Conservation (phyloP, 2,329 filamentous ascomycete species). For the Fusarium sp. region DNA sequence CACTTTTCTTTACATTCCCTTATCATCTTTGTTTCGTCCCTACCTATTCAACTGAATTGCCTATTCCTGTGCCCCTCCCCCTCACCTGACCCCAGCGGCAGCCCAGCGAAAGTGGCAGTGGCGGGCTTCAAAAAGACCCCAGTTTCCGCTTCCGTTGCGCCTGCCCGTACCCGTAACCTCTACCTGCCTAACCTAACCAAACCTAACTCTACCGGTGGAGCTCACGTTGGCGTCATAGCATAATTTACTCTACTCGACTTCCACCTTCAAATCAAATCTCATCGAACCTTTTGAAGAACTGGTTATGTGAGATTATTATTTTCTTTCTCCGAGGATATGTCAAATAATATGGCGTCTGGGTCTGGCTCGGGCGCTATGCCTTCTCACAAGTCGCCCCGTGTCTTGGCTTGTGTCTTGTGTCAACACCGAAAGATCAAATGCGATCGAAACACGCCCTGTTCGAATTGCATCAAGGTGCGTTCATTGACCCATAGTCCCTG, state of each 20-base stretch:
- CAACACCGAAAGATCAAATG: slow-evolving; percentile 73
- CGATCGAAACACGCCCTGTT: slow-evolving; percentile 68
- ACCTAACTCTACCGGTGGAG: slow-evolving; percentile 13
- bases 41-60: neutral
- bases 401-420: slow-evolving; percentile 67
- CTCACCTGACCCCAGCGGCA: slow-evolving; percentile 28
- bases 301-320: slow-evolving; percentile 48
- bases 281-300: neutral
- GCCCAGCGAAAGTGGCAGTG: neutral
- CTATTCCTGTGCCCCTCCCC: slow-evolving; percentile 35
- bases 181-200: neutral
- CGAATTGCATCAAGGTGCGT: slow-evolving; percentile 69
- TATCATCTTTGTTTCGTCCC: neutral
- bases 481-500: slow-evolving; percentile 2
- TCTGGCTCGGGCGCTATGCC: slow-evolving; percentile 33
- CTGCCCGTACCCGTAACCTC: neutral
- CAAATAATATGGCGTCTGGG: slow-evolving; percentile 46
- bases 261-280: slow-evolving; percentile 12
- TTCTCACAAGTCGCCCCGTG: slow-evolving; percentile 56
- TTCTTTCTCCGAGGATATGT: slow-evolving; percentile 48
- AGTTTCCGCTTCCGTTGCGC: slow-evolving; percentile 15
- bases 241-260: slow-evolving; percentile 30
- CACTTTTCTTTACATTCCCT: neutral
- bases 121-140: slow-evolving; percentile 25
- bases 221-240: slow-evolving; percentile 36